These are phyloP conservation scores for Hemisphaericaspora lyxosophila DNA, from an alignment of 1,139 yeast species.

Conservation along the genomic window DNA sequence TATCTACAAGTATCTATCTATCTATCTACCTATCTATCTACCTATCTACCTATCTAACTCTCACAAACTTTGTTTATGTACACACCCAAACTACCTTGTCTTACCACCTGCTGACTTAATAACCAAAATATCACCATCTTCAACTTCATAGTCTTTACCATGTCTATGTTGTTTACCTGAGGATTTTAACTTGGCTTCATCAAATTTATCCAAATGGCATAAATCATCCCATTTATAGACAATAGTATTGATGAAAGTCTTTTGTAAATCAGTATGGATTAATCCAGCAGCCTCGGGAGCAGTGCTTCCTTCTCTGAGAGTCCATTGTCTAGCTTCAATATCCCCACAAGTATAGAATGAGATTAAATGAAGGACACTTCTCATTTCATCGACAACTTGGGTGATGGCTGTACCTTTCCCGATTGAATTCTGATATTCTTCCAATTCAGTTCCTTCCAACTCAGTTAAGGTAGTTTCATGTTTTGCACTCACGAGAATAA, in stretches of 20 bases:
- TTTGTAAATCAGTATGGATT: constrained; percentile 84
- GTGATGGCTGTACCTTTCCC: constrained; percentile 40
- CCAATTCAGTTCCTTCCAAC: constrained; percentile 20
- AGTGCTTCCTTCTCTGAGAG: constrained; percentile 69
- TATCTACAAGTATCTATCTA: not conserved
- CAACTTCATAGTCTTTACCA: constrained; percentile 72
- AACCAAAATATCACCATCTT: constrained; percentile 74
- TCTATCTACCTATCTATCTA: not conserved
- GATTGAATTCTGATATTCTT: constrained; percentile 15
- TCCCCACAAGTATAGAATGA: constrained; percentile 93
- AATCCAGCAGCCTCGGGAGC: constrained; percentile 96
- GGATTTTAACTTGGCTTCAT: constrained; percentile 45
- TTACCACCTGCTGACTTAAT: constrained; percentile 56
- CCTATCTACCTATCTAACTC: not conserved
- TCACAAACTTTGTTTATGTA: not conserved
- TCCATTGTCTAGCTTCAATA: constrained; percentile 91
- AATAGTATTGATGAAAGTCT: constrained; percentile 82
- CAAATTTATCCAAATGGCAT: constrained; percentile 32
- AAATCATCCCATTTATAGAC: constrained; percentile 83
- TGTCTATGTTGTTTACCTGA: constrained; percentile 54
- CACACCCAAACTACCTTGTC: constrained; percentile 18
- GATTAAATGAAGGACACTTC: constrained; percentile 65
- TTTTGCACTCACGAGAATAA: constrained; percentile 60
- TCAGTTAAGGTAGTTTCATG: constrained; percentile 48
- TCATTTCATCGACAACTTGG: constrained; percentile 58